Evolutionary conservation across 1,139 yeast species (phyloP), one percentile per base, ranked within the genome.

Genomic region (Taphrina deformans): DNA sequence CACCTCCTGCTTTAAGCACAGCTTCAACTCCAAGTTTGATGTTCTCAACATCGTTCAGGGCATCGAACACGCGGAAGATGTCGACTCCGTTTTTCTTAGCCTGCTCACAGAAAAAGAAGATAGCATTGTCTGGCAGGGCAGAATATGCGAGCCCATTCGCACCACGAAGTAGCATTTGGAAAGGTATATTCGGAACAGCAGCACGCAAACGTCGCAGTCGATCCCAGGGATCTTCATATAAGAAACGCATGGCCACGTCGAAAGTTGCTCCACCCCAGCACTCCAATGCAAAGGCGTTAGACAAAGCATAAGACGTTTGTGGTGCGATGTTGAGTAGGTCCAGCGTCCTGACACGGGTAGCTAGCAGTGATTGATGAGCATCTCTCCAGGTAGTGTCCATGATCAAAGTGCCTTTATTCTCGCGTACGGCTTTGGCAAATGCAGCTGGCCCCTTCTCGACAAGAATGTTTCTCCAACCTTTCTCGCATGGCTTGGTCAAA

Each of bases 241-340:
- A 83, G 82, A 95, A 95, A 78, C 99, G 85, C 98, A 93, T 92
- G 68, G 97, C 89, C 65, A 93, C 99, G 75, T 93, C 99, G 74
- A 93, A 93, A 38, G 99, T 93, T 66, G 99, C 99, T 79, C 99
- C 99, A 79, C 99, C 99, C 99, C 99, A 93, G 81, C 98, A 93
- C 80, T 93, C 99, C 66, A 93, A 81, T 16, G 99, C 95, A 77
- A 90, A 95, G 0, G 96, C 96, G 67, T 96, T 95, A 69, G 88
- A 79, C 72, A 91, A 79, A 23, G 97, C 99, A 75, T 88, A 86
- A 1, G 97, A 89, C 35, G 99, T 93, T 64, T 96, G 85, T 66
- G 92, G 93, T 26, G 99, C 99, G 79, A 95, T 89, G 70, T 91
- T 89, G 67, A 87, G 80, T 73, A 93, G 80, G 77, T 93, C 99